Base-by-base conservation (phyloP, 2,329 filamentous ascomycete genomes). In the Microcyclospora tardicrescens region DNA sequence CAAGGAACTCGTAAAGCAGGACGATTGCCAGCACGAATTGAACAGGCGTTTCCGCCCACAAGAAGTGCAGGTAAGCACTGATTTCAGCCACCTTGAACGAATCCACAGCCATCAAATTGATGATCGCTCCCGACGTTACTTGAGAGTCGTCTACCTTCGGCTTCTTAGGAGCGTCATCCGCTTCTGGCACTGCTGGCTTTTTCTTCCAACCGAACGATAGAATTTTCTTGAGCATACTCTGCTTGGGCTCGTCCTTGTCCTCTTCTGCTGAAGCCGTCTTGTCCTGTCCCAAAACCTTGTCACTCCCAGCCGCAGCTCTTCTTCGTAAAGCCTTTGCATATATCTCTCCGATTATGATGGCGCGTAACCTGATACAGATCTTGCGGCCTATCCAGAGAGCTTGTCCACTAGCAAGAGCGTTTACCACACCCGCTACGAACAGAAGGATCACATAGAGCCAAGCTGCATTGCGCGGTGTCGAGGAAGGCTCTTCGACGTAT, bases 101-200 rank as follows among this genome's bases (percentile, higher is more conserved):
- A 66, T 98, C 93, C 31, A 98, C 93, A 10, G 91, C 93, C 91
- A 98, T 98, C 48, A 98, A 69, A 61, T 96, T 98, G 67, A 98
- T 98, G 54, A 98, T 95, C n/a, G 91, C 93, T 45, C 93, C 91
- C 36, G 93, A 72, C 44, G 91, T 95, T 30, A 86, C 89, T 63
- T 93, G 85, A 44, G 85, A 79, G 27, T 59, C 49, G 12, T 59
- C 57, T 3, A 39, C 35, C 10, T 32, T 32, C 14, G 30, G 30
- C 12, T n/a, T 32, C 30, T 32, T 32, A 8, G 19, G 8, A 8
- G 19, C 19, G 10, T 32, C 30, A 10, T 32, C 10, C 6, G 30
- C 4, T 8, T 24, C 19, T 10, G 40, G 42, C 6, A 16, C 34
- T 11, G 52, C 50, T 2, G 60, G 61, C 52, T 71, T 71, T 56